Percentiles rank a stretch among this genome's conserved stretches.
These are phyloP conservation scores for Serendipita indica DNA, from an alignment of 768 basidiomycete genomes.

Conservation along the genomic window DNA sequence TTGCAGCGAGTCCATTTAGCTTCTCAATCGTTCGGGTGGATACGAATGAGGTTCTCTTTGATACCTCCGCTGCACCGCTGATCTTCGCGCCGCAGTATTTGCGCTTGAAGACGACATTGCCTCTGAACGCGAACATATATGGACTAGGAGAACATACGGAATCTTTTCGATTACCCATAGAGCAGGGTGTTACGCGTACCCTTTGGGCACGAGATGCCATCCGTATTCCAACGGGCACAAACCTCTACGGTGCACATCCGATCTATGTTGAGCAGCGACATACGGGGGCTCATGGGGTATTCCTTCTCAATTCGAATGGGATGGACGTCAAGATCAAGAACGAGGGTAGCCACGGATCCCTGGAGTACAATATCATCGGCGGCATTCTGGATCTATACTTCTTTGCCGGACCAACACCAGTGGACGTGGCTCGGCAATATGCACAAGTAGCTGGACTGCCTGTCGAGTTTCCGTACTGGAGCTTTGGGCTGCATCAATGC, in stretches of 20 bases:
- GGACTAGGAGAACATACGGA: constrained; percentile 66
- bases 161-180: constrained; percentile 38
- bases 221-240: constrained; percentile 41
- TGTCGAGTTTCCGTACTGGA: constrained; percentile 63
- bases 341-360: constrained; percentile 24
- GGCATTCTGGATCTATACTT: constrained; percentile 71
- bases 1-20: constrained; percentile 42
- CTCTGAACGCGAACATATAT: constrained; percentile 51
- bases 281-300: constrained; percentile 54
- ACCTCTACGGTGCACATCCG: constrained; percentile 61
- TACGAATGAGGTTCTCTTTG: constrained; percentile 43
- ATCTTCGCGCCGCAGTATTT: constrained; percentile 69
- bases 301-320: constrained; percentile 54
- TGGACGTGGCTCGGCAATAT: constrained; percentile 50
- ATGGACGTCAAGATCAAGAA: constrained; percentile 61
- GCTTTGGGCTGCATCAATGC: constrained; percentile 58
- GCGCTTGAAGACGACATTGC: constrained; percentile 49
- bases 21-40: constrained; percentile 40
- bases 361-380: constrained; percentile 68
- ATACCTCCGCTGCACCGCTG: constrained; percentile 42
- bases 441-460: constrained; percentile 49
- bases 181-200: constrained; percentile 29
- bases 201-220: constrained; percentile 55
- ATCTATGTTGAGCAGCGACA: constrained; percentile 56
- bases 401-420: constrained; percentile 48